A percentile compares a stretch with the other conserved stretches of the same genome.
These are phyloP conservation scores for Pterocarpus santalinus DNA, from an alignment of 306 rosid genomes.

Conservation along the genomic window DNA sequence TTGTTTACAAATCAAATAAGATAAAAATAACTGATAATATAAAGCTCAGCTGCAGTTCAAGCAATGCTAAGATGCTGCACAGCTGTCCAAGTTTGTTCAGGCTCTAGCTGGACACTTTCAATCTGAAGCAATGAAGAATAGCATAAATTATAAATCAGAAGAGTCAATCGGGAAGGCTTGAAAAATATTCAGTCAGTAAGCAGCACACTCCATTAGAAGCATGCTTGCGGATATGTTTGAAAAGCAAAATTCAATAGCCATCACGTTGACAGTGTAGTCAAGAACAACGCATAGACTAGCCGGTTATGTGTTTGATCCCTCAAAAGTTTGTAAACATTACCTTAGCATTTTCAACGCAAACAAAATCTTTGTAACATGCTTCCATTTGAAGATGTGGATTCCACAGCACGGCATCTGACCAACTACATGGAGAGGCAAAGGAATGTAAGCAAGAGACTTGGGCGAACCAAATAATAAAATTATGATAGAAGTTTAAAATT, in stretches of 20 bases:
- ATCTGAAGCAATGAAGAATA: slow-evolving; percentile 65
- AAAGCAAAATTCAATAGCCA: slow-evolving; percentile 31
- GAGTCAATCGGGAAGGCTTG: slow-evolving; percentile 36
- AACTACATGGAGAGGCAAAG: slow-evolving; percentile 59
- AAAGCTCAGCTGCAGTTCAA: slow-evolving; percentile 54
- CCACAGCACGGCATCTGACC: slow-evolving; percentile 98
- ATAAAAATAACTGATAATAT: slow-evolving; percentile 22
- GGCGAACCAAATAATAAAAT: slow-evolving; percentile 44
- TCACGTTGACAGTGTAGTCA: slow-evolving; percentile 12
- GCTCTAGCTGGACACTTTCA: slow-evolving; percentile 73
- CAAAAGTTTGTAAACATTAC: slow-evolving; percentile 55
- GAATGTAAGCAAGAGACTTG: slow-evolving; percentile 37
- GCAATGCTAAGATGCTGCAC: slow-evolving; percentile 76
- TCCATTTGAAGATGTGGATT: slow-evolving; percentile 93
- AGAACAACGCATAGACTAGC: slow-evolving; percentile 15
- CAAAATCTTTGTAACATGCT: slow-evolving; percentile 92
- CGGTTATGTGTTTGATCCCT: background rate
- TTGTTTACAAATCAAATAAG: slow-evolving; percentile 11
- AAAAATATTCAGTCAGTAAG: slow-evolving; percentile 20
- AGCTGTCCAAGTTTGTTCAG: slow-evolving; percentile 89
- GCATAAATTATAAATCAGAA: slow-evolving; percentile 36
- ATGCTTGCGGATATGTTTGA: background rate
- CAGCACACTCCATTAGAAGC: slow-evolving; percentile 23
- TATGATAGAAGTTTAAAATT: slow-evolving; percentile 31
- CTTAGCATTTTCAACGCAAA: slow-evolving; percentile 98